phyloP scores from a whole-genome alignment of 257 asterid species.

The Jaltomata sinuosa region DNA sequence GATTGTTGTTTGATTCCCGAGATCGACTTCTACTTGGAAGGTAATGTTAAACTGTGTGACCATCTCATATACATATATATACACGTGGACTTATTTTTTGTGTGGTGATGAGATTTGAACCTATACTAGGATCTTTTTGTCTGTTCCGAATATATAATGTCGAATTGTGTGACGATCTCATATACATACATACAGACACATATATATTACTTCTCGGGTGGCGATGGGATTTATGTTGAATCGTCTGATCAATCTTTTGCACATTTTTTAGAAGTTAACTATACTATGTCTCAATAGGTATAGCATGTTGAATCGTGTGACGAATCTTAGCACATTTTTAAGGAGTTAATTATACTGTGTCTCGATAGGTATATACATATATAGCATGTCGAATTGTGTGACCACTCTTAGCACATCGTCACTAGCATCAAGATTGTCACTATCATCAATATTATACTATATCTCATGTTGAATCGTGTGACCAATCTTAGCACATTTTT shows the following conservation, averaged over 20 bases:
- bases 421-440: too few relatives aligned
- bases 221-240: neutral
- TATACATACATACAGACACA: neutral
- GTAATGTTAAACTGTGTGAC: neutral
- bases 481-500: neutral
- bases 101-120: neutral
- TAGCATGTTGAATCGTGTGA: neutral
- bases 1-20: conserved; percentile 84
- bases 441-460: too few relatives aligned
- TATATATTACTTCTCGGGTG: neutral
- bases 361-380: neutral
- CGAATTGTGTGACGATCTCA: neutral
- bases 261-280: neutral
- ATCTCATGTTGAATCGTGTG: neutral
- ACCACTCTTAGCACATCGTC: too few relatives aligned
- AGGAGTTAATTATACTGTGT: neutral
- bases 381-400: too few relatives aligned
- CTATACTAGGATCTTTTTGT: neutral
- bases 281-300: neutral
- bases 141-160: too few relatives aligned
- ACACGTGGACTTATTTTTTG: neutral
- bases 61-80: neutral
- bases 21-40: conserved; percentile 50
- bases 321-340: neutral
- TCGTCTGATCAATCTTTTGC: neutral